Conservation (phyloP, 768 basidiomycete species). For the Boletus edulis region DNA sequence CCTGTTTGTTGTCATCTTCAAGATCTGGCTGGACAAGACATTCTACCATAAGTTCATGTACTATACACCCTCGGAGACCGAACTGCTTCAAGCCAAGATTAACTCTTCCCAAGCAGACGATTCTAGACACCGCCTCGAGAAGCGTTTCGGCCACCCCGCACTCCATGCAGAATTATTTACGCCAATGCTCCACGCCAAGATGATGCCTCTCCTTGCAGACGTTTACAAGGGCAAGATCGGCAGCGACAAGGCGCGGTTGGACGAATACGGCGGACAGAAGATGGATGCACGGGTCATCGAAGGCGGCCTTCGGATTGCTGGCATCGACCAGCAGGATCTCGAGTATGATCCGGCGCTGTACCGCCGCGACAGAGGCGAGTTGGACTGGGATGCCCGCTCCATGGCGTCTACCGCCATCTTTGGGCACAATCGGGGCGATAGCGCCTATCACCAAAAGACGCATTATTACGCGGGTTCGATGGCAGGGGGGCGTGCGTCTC, state of each 20-base stretch:
- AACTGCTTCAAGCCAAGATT: constrained; percentile 70
- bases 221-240: constrained; percentile 76
- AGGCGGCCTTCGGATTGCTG: constrained; percentile 81
- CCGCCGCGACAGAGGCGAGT: constrained; percentile 76
- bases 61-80: constrained; percentile 80
- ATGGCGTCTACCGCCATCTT: constrained; percentile 60
- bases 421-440: constrained; percentile 35
- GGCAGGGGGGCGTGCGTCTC: constrained; percentile 36
- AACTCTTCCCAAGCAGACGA: constrained; percentile 77
- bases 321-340: constrained; percentile 73
- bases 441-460: constrained; percentile 41
- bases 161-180: constrained; percentile 84
- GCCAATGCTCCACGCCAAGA: constrained; percentile 82
- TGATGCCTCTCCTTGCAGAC: constrained; percentile 74
- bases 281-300: constrained; percentile 73
- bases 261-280: constrained; percentile 76
- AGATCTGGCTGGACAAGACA: constrained; percentile 71
- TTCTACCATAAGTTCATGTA: constrained; percentile 73
- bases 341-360: constrained; percentile 83
- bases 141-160: constrained; percentile 94
- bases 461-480: constrained; percentile 38
- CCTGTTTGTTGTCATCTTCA: constrained; percentile 76
- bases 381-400: constrained; percentile 86
- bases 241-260: constrained; percentile 59
- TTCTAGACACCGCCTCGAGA: constrained; percentile 72